These are phyloP conservation scores for Apiotrichum brassicae DNA, from an alignment of 1,284 basidiomycete species.

Conservation along the genomic window DNA sequence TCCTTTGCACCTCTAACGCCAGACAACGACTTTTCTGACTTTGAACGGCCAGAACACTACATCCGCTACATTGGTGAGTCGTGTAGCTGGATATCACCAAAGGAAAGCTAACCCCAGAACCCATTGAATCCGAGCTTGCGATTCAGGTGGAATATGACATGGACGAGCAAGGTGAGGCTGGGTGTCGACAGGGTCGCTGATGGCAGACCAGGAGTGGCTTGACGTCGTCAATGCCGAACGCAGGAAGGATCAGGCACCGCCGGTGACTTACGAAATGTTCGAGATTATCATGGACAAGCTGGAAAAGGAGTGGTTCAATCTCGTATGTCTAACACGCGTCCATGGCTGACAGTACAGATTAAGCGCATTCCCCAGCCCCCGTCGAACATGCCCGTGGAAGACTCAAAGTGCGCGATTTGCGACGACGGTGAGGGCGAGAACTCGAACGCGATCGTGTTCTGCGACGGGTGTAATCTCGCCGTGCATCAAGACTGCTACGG, in stretches of 20 bases:
- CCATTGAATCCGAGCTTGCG: constrained; percentile 84
- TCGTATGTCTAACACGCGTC: constrained; percentile 55
- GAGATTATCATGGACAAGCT: constrained; percentile 95
- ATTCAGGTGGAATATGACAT: constrained; percentile 98
- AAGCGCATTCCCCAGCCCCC: constrained; percentile 83
- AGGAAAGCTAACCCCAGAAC: constrained; percentile 55
- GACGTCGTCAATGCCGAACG: constrained; percentile 77
- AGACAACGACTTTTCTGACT: constrained; percentile 77
- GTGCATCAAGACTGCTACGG: constrained; percentile 99
- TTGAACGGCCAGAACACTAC: constrained; percentile 73
- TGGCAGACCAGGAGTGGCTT: constrained; percentile 90
- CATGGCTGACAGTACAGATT: constrained; percentile 53
- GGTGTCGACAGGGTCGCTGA: background rate
- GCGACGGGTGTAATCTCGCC: constrained; percentile 97
- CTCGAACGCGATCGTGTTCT: constrained; percentile 98
- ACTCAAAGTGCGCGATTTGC: constrained; percentile 92
- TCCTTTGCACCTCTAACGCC: background rate
- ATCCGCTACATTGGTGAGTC: constrained; percentile 74
- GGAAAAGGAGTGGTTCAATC: constrained; percentile 98
- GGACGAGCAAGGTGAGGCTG: constrained; percentile 84
- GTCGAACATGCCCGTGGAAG: constrained; percentile 72
- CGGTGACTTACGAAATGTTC: constrained; percentile 76
- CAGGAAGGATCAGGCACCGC: constrained; percentile 66
- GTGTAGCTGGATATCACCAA: background rate
- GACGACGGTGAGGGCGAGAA: constrained; percentile 99